phyloP scores from a whole-genome alignment of 768 basidiomycete species.

The Russula compacta region DNA sequence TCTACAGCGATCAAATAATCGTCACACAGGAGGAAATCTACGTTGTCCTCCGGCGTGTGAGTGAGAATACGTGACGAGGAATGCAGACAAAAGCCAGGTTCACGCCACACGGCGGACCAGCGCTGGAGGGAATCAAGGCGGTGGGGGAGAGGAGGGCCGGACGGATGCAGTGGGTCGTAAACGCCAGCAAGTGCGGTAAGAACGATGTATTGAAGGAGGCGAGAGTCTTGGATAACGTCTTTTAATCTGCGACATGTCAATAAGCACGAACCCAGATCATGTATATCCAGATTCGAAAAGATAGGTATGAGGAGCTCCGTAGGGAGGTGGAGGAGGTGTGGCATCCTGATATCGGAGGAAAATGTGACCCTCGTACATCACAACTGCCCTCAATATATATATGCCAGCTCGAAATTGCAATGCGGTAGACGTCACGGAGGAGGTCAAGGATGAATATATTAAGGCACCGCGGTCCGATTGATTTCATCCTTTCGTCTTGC shows the following conservation, averaged over 20 bases:
- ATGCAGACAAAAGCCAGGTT: not conserved
- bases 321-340: not conserved
- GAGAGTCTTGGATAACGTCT: not conserved
- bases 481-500: not conserved
- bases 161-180: not conserved
- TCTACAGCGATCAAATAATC: slow-evolving; percentile 4
- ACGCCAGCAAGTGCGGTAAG: not conserved
- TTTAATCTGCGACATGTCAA: not conserved
- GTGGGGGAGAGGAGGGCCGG: not conserved
- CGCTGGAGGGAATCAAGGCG: not conserved
- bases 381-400: too few species aligned
- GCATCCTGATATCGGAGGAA: not conserved
- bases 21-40: not conserved
- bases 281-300: not conserved
- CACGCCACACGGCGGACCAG: not conserved
- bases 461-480: not conserved
- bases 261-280: not conserved
- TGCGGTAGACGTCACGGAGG: too few species aligned
- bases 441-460: too few species aligned
- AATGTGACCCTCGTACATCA: too few species aligned
- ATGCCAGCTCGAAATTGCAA: too few species aligned
- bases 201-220: slow-evolving; percentile 3
- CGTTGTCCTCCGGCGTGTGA: not conserved
- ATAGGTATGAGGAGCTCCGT: slow-evolving; percentile 1
- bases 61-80: not conserved